Conservation (phyloP, 1,284 basidiomycete species). For the Pseudozyma hubeiensis region DNA sequence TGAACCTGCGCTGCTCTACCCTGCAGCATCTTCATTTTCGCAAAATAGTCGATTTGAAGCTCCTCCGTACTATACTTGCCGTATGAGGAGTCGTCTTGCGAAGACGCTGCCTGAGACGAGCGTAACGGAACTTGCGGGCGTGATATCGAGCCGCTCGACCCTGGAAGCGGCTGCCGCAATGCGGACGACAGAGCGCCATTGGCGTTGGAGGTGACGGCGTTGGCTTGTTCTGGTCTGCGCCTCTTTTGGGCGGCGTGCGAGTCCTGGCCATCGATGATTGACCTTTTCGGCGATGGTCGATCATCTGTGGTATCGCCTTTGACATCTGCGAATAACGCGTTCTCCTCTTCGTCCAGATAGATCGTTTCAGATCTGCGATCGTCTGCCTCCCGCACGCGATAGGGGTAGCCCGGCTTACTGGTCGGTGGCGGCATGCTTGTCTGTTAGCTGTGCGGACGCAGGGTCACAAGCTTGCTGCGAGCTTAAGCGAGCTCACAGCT, state of each 20-base stretch:
- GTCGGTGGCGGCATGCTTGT: constrained; percentile 1
- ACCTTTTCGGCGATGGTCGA: constrained; percentile 24
- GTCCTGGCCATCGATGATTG: neutral
- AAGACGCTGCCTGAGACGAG: neutral
- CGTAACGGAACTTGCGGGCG: neutral
- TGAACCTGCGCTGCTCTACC: neutral
- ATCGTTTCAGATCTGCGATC: constrained; percentile 25
- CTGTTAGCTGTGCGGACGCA: too few species aligned
- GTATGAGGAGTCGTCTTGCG: neutral
- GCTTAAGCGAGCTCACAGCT: too few species aligned
- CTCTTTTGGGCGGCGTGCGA: constrained; percentile 10
- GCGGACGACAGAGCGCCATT: neutral
- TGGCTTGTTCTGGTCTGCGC: neutral
- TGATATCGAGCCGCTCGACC: constrained; percentile 13
- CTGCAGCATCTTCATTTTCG: neutral
- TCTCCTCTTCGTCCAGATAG: constrained; percentile 20
- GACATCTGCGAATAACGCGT: constrained; percentile 9
- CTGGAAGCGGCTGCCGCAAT: constrained; percentile 14
- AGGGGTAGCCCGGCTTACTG: neutral
- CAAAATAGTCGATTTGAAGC: neutral
- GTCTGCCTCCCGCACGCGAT: constrained; percentile 5
- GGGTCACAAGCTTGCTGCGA: too few species aligned
- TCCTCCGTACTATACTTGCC: constrained; percentile 12
- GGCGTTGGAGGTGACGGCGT: neutral
- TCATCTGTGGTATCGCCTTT: neutral